A percentile compares a stretch with the other conserved stretches of the same genome.
Evolutionary conservation across 306 rosid species (phyloP).

Genomic region (Rosa lucieae): DNA sequence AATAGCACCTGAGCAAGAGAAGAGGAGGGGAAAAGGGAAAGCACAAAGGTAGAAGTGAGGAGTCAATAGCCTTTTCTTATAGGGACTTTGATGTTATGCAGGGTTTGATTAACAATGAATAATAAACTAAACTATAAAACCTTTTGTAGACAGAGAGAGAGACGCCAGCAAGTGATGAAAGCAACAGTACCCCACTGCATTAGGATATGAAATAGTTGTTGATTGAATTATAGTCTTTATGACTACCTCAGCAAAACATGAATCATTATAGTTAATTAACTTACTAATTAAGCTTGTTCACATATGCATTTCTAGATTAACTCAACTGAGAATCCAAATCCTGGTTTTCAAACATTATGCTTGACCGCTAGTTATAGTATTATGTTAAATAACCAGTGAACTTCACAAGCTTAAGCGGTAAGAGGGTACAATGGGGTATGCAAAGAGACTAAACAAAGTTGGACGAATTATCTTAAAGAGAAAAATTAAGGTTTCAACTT

Average conservation of each 20-base stretch:
- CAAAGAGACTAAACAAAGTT: too few species aligned
- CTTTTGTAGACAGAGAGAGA: conserved; percentile 22
- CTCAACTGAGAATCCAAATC: not conserved
- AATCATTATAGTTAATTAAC: not conserved
- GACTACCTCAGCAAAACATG: conserved; percentile 19
- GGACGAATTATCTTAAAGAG: too few species aligned
- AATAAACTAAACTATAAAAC: conserved; percentile 7
- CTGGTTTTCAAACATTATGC: not conserved
- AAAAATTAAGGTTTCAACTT: too few species aligned
- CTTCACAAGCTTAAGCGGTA: too few species aligned
- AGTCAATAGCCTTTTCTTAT: conserved; percentile 1
- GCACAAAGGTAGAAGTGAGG: conserved; percentile 4
- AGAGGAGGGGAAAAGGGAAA: not conserved
- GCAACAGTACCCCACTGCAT: conserved; percentile 17
- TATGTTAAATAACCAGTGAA: not conserved
- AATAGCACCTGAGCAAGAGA: not conserved
- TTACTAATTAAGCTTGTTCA: not conserved
- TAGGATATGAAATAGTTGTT: not conserved
- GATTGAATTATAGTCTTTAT: conserved; percentile 1
- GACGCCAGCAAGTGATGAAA: conserved; percentile 20
- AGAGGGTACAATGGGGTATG: too few species aligned
- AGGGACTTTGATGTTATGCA: not conserved
- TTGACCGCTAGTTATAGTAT: too few species aligned
- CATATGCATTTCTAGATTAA: not conserved
- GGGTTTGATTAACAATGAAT: conserved; percentile 12